These are phyloP conservation scores for Raffaelea deltoideospora DNA, from an alignment of 2,329 filamentous ascomycete genomes.

Conservation along the genomic window DNA sequence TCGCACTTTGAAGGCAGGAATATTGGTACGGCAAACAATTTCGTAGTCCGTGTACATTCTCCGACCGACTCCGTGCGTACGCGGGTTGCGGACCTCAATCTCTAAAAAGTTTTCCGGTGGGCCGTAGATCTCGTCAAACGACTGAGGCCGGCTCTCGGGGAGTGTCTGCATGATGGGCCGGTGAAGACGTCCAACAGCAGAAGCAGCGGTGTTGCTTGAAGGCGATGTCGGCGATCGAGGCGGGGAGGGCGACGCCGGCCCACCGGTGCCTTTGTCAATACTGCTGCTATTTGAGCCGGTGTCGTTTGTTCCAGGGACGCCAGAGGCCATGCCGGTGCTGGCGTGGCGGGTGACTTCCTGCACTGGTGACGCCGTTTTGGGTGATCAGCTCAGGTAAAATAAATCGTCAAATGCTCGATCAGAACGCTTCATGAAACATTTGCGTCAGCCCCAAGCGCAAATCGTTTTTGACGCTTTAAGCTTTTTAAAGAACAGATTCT, in stretches of 20 bases:
- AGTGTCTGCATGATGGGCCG: slow-evolving; percentile 40
- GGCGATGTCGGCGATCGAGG: slow-evolving; percentile 26
- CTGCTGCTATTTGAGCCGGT: too few relatives aligned
- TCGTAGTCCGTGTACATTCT: slow-evolving; percentile 99
- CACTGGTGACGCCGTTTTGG: slow-evolving; percentile 27
- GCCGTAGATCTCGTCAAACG: slow-evolving; percentile 97
- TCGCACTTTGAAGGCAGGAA: slow-evolving; percentile 94
- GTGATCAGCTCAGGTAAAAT: too few relatives aligned
- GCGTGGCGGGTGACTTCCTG: slow-evolving; percentile 20
- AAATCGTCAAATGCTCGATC: too few relatives aligned
- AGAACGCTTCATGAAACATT: too few relatives aligned
- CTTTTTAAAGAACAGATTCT: too few relatives aligned
- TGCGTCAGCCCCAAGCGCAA: too few relatives aligned
- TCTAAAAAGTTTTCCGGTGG: slow-evolving; percentile 98
- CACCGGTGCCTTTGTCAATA: slow-evolving; percentile 1
- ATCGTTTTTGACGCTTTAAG: too few relatives aligned
- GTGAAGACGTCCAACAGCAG: too few relatives aligned
- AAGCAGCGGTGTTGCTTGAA: slow-evolving; percentile 4
- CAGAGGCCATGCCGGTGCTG: slow-evolving; percentile 6
- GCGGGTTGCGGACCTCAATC: slow-evolving; percentile 91
- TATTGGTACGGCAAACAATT: slow-evolving; percentile 95
- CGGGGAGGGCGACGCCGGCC: not conserved
- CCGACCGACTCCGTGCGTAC: slow-evolving; percentile 86
- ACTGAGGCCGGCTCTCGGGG: slow-evolving; percentile 70
- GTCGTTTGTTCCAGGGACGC: slow-evolving; percentile 4